Base-by-base conservation (phyloP, 2,329 filamentous ascomycete species). In the Simplicillium sp. region DNA sequence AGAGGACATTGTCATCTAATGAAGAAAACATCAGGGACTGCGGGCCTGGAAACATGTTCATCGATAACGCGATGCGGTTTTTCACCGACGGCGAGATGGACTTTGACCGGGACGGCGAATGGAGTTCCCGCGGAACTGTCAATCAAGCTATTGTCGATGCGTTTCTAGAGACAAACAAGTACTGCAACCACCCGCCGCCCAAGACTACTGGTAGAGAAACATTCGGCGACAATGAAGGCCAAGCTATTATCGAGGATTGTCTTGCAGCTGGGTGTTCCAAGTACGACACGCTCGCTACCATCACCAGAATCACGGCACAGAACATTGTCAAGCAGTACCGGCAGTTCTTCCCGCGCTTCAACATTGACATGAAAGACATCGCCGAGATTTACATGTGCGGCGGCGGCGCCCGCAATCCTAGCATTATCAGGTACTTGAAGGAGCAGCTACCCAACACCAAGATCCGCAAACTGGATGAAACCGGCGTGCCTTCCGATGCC, bases 351-450 rank as follows among this genome's bases (percentile, higher is more conserved):
- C 65, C 68, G 3, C 43, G 33, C 39, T 41, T 50, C 63, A 14
- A 55, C 62, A 35, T 50, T 52, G 11, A 49, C 50, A 14, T 64
- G 25, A 15, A 33, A 3, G 31, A 17, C 2, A 39, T 75, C 40
- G 65, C 62, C 7, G 73, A 79, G 56, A 64, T 79, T 31, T 78
- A 74, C 58, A 72, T 79, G 66, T 77, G 73, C 50, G 74, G 75
- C 13, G 71, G 70, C n/a, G n/a, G n/a, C n/a, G n/a, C n/a, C n/a
- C n/a, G n/a, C n/a, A n/a, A n/a, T n/a, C n/a, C n/a, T n/a, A n/a
- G n/a, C n/a, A n/a, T n/a, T n/a, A n/a, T n/a, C n/a, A n/a, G n/a
- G n/a, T n/a, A n/a, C n/a, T n/a, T n/a, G n/a, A n/a, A n/a, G n/a
- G n/a, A n/a, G n/a, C n/a, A n/a, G n/a, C n/a, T n/a, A n/a, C n/a